Evolutionary conservation across 805 yeast species (phyloP).

Genomic region (Candida maltosa): DNA sequence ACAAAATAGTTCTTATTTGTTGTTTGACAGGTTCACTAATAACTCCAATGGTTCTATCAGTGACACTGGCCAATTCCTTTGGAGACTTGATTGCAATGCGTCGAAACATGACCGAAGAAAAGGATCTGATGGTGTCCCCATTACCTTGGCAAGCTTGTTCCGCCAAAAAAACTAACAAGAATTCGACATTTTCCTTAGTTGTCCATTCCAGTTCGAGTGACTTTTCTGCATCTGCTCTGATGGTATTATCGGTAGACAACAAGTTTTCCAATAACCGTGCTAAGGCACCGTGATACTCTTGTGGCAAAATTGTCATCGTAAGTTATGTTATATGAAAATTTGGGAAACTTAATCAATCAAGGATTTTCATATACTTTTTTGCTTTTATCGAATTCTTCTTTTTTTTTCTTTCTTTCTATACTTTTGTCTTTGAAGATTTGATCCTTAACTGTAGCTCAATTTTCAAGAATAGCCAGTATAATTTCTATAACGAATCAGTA

Average conservation of each 20-base stretch:
- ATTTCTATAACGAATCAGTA: no score
- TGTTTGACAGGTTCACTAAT: conserved; percentile 54
- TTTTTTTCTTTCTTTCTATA: no score
- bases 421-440: no score
- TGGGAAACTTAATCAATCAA: no score
- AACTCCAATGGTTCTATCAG: conserved; percentile 76
- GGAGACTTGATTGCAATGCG: conserved; percentile 82
- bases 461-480: no score
- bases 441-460: no score
- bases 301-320: conserved; percentile 49
- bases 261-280: conserved; percentile 54
- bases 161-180: conserved; percentile 73
- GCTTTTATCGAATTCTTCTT: no score
- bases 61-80: conserved; percentile 56
- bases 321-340: no score
- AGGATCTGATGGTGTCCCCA: conserved; percentile 59
- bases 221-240: conserved; percentile 77
- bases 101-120: conserved; percentile 86
- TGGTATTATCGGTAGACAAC: conserved; percentile 72
- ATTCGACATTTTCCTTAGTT: conserved; percentile 59
- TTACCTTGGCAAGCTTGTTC: conserved; percentile 68
- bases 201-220: conserved; percentile 76
- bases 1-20: conserved; percentile 62
- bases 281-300: conserved; percentile 56
- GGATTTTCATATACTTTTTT: no score